Base-by-base conservation (phyloP, 192 early-diverging fungal genomes). In the Podila minutissima region DNA sequence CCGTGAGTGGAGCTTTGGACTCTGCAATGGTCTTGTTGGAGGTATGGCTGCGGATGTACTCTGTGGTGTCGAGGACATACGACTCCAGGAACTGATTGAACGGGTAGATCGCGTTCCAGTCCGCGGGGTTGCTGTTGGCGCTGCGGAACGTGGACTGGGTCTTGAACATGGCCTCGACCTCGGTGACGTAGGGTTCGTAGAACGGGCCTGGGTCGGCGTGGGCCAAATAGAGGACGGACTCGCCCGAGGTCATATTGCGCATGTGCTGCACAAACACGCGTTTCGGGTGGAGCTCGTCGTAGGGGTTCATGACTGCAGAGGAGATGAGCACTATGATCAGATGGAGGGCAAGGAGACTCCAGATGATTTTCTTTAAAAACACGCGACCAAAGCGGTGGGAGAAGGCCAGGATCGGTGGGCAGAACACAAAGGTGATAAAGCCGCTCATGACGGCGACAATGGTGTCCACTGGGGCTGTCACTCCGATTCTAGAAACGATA, bases 251-350 rank as follows among this genome's bases (percentile, higher is more conserved):
- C 50, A 88, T 62, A 69, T 94, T 92, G 41, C 89, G 88, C 33
- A 86, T 67, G 74, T 93, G 91, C 57, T 90, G 88, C 19, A 89
- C 70, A 79, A 79, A 79, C 78, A 87, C 51, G 53, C 88, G 71
- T 82, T 94, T 94, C 28, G 93, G 93, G 69, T 92, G 91, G 53
- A 90, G 71, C 11, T 83, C 83, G 62, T 91, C 86, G 62, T 88
- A 93, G 13, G 89, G 87, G 50, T 83, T 76, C 48, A 81, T 66
- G 20, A 67, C 64, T 26, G 72, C 67, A 33, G 84, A 82, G 24
- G 67, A 69, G 24, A 86, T 31, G 20, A 89, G 70, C 15, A 82
- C 69, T 59, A 73, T 64, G n/a, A 75, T 66, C 26, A 88, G 79
- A 41, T 87, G 59, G 29, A 72, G 71, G 15, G 82, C 22, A 60